A percentile compares a stretch with the other conserved stretches of the same genome.
Evolutionary conservation across 2,329 filamentous ascomycete genomes (phyloP).

Genomic region (Hypocreales sp.): DNA sequence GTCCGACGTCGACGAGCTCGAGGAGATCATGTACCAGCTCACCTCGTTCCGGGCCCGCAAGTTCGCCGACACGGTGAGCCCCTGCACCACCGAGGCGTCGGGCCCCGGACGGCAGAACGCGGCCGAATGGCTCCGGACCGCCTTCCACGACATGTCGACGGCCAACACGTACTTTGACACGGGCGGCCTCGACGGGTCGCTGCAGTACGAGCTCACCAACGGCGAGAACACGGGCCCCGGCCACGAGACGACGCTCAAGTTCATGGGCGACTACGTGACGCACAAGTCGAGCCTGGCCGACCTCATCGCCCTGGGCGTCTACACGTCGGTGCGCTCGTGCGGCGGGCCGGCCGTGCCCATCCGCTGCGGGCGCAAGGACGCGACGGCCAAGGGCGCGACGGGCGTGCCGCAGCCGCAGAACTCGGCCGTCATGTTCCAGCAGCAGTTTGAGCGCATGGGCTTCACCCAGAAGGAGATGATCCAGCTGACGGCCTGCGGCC

Average conservation of each 20-base stretch:
- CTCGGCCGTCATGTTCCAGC: constrained; percentile 30
- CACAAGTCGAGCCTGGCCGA: constrained; percentile 37
- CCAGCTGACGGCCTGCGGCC: constrained; percentile 42
- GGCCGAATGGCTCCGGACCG: constrained; percentile 45
- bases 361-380: constrained; percentile 37
- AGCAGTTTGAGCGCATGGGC: constrained; percentile 42
- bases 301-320: constrained; percentile 41
- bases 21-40: constrained; percentile 47
- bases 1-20: constrained; percentile 40
- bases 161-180: constrained; percentile 28
- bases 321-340: constrained; percentile 41
- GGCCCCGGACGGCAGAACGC: constrained; percentile 40
- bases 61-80: constrained; percentile 40
- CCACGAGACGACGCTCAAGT: constrained; percentile 35
- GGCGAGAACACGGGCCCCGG: constrained; percentile 41
- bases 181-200: constrained; percentile 43
- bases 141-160: constrained; percentile 47
- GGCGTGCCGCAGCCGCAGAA: constrained; percentile 45
- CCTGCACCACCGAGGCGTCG: constrained; percentile 36
- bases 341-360: constrained; percentile 40
- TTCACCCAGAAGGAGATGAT: constrained; percentile 43
- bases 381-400: constrained; percentile 24
- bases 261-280: constrained; percentile 37
- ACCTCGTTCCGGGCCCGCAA: constrained; percentile 36
- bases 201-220: constrained; percentile 40